These are phyloP conservation scores for Bipolaris victoriae DNA, from an alignment of 2,329 filamentous ascomycete genomes.

Conservation along the genomic window DNA sequence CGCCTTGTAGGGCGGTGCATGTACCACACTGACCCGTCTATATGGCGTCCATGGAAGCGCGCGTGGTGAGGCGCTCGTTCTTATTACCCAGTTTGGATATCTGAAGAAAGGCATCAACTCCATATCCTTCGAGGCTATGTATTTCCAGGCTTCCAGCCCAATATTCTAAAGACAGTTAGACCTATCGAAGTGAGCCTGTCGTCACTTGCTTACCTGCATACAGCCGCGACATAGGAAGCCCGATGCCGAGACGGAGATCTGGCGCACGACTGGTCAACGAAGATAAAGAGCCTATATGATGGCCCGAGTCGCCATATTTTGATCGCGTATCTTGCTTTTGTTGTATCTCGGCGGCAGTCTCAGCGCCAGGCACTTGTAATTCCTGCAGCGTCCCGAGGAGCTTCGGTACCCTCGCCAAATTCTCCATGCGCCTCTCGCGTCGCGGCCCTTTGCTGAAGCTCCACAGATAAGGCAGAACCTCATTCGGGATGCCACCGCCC, in stretches of 20 bases:
- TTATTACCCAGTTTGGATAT: conserved; percentile 97
- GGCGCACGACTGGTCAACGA: conserved; percentile 83
- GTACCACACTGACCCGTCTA: conserved; percentile 28
- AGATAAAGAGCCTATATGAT: conserved; percentile 69
- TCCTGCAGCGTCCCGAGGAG: conserved; percentile 95
- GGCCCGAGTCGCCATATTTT: conserved; percentile 31
- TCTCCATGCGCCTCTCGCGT: conserved; percentile 77
- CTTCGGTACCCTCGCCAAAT: conserved; percentile 83
- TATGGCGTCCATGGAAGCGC: conserved; percentile 60
- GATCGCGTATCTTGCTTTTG: conserved; percentile 29
- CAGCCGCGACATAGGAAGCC: conserved; percentile 87
- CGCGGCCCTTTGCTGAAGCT: conserved; percentile 94
- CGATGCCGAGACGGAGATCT: conserved; percentile 87
- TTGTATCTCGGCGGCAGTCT: conserved; percentile 19
- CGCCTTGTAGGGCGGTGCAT: not conserved
- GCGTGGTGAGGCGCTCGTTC: conserved; percentile 83
- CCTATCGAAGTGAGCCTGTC: not conserved
- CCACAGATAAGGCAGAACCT: conserved; percentile 89
- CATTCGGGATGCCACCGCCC: conserved; percentile 86
- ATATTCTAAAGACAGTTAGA: conserved; percentile 65
- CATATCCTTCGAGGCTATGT: conserved; percentile 93
- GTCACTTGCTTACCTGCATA: conserved; percentile 64
- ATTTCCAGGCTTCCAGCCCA: conserved; percentile 93
- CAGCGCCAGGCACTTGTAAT: conserved; percentile 58
- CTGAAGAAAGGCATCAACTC: conserved; percentile 93